Evolutionary conservation across 139 green algal species (phyloP).

Genomic region (Tetradesmus obliquus): DNA sequence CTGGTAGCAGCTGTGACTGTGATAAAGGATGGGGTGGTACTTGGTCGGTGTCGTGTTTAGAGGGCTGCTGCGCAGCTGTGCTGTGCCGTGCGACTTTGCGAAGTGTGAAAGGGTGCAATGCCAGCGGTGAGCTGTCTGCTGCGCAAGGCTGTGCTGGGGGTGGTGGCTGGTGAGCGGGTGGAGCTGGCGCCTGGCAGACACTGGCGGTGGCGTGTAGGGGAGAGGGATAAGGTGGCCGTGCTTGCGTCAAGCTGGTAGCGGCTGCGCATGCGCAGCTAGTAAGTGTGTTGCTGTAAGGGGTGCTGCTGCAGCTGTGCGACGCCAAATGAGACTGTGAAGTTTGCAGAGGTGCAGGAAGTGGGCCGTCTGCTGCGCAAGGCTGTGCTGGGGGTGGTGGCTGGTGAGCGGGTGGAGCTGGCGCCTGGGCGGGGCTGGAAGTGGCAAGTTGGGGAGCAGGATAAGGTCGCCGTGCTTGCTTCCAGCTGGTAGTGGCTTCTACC

Average conservation of each 20-base stretch:
- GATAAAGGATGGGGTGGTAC: no score
- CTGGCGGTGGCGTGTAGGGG: constrained; percentile 8
- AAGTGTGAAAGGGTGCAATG: no score
- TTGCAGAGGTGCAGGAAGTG: no score
- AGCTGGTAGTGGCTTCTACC: neutral
- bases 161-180: neutral
- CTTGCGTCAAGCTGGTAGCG: neutral
- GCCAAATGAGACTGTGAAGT: no score
- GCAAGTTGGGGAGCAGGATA: neutral
- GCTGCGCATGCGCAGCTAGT: no score
- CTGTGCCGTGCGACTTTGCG: no score
- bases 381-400: constrained; percentile 2
- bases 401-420: constrained; percentile 3
- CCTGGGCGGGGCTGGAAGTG: constrained; percentile 7
- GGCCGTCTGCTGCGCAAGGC: no score
- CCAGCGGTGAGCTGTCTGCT: no score
- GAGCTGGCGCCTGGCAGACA: neutral
- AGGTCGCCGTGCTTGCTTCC: neutral
- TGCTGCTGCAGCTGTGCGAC: no score
- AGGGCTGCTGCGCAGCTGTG: no score
- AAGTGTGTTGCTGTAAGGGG: no score
- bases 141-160: neutral
- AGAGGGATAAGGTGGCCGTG: neutral
- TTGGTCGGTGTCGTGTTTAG: no score
- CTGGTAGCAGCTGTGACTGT: neutral